These are phyloP conservation scores for Gossypium ekmanianum DNA, from an alignment of 345 rosid species.

Conservation along the genomic window DNA sequence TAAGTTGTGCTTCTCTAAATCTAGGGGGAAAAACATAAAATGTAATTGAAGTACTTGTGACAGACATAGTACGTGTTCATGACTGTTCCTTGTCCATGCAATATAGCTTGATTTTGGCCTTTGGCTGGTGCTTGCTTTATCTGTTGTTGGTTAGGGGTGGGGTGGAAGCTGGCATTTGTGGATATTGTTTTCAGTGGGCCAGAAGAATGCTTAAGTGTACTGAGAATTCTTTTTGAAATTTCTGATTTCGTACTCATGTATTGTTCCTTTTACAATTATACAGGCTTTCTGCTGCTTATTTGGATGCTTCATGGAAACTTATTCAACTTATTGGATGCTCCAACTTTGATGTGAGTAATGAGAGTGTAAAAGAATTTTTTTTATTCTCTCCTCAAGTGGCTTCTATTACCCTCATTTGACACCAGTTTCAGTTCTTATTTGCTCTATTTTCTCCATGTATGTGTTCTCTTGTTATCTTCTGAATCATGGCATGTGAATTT, in stretches of 20 bases:
- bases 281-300: constrained; percentile 61
- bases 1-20: not conserved
- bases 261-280: constrained; percentile 8
- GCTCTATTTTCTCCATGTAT: constrained; percentile 2
- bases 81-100: not conserved
- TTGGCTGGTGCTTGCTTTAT: not conserved
- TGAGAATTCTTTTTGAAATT: not conserved
- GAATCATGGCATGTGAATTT: constrained; percentile 24
- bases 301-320: constrained; percentile 68
- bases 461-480: not conserved
- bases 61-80: not conserved
- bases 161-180: not conserved
- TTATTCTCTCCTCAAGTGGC: not conserved
- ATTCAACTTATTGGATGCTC: constrained; percentile 48
- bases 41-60: not conserved
- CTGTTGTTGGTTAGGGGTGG: not conserved
- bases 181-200: not conserved
- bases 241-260: not conserved
- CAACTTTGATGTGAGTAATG: constrained; percentile 54
- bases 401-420: constrained; percentile 2
- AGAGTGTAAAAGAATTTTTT: not conserved
- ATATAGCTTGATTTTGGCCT: not conserved
- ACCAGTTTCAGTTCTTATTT: not conserved
- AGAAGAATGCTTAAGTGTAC: not conserved
- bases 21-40: not conserved